These are phyloP conservation scores for Kregervanrija delftensis DNA, from an alignment of 805 yeast species.

Conservation along the genomic window DNA sequence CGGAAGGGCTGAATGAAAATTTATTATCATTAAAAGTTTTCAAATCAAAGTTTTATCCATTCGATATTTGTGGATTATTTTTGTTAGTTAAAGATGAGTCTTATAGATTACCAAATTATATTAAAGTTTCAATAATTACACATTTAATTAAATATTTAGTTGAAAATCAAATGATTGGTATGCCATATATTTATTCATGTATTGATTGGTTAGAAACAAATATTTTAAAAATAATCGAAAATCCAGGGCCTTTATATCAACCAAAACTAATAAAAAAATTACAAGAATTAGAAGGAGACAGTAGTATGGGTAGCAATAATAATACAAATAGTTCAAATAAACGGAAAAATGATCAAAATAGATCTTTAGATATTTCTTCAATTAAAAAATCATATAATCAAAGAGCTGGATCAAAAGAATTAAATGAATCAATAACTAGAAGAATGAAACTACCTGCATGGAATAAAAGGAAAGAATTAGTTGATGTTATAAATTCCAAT, in stretches of 20 bases:
- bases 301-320: background rate
- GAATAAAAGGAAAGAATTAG: conserved; percentile 52
- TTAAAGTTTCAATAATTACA: conserved; percentile 50
- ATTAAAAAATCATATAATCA: conserved; percentile 30
- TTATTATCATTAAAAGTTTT: conserved; percentile 33
- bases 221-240: conserved; percentile 46
- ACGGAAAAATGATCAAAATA: conserved; percentile 13
- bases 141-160: conserved; percentile 39
- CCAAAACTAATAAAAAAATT: conserved; percentile 7
- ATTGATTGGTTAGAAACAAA: conserved; percentile 74
- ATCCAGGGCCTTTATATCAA: conserved; percentile 67
- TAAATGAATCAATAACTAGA: conserved; percentile 29
- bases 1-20: conserved; percentile 24
- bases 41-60: conserved; percentile 53
- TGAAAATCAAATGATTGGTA: conserved; percentile 50
- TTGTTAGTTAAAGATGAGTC: conserved; percentile 34
- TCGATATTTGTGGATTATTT: conserved; percentile 62
- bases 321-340: conserved; percentile 1
- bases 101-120: conserved; percentile 60
- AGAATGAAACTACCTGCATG: conserved; percentile 79
- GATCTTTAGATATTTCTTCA: conserved; percentile 23
- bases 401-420: conserved; percentile 8
- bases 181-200: conserved; percentile 59
- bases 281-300: too few relatives aligned
- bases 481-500: conserved; percentile 47